These are phyloP conservation scores for Agaricus blazei DNA, from an alignment of 768 basidiomycete species.

Conservation along the genomic window DNA sequence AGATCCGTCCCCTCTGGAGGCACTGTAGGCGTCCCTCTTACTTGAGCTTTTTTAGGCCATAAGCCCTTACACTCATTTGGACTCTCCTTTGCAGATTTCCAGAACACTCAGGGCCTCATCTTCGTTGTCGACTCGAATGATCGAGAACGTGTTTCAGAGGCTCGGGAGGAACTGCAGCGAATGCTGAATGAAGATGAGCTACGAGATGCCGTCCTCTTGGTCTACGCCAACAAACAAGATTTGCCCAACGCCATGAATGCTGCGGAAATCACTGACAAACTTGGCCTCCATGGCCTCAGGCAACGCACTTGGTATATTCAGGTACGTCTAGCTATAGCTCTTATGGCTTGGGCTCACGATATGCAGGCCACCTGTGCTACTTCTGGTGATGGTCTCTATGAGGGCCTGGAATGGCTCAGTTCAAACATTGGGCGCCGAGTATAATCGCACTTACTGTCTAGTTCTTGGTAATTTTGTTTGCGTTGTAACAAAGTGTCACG, in stretches of 20 bases:
- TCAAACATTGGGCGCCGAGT: slow-evolving; percentile 83
- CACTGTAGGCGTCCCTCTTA: slow-evolving; percentile 71
- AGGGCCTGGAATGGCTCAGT: slow-evolving; percentile 96
- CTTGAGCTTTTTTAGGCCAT: slow-evolving; percentile 9
- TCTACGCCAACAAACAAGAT: slow-evolving; percentile 99
- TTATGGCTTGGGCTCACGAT: slow-evolving; percentile 7
- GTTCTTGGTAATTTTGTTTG: slow-evolving; percentile 42
- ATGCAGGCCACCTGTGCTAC: slow-evolving; percentile 93
- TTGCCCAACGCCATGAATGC: slow-evolving; percentile 99
- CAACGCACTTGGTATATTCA: slow-evolving; percentile 99
- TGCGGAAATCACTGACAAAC: slow-evolving; percentile 98
- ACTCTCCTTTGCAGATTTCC: slow-evolving; percentile 72
- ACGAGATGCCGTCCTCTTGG: slow-evolving; percentile 94
- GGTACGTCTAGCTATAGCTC: slow-evolving; percentile 38
- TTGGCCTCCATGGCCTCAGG: slow-evolving; percentile 94
- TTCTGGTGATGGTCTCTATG: slow-evolving; percentile 97
- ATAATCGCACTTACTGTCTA: slow-evolving; percentile 40
- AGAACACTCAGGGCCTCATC: slow-evolving; percentile 99
- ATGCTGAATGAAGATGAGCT: slow-evolving; percentile 99
- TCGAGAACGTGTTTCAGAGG: slow-evolving; percentile 98
- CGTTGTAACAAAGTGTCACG: slow-evolving; percentile 48
- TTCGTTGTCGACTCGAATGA: slow-evolving; percentile 99
- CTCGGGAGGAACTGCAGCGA: slow-evolving; percentile 97
- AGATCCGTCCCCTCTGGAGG: slow-evolving; percentile 99
- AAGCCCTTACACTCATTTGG: slow-evolving; percentile 5